phyloP scores from a whole-genome alignment of 1,284 basidiomycete genomes.

The Kalmanozyma brasiliensis region DNA sequence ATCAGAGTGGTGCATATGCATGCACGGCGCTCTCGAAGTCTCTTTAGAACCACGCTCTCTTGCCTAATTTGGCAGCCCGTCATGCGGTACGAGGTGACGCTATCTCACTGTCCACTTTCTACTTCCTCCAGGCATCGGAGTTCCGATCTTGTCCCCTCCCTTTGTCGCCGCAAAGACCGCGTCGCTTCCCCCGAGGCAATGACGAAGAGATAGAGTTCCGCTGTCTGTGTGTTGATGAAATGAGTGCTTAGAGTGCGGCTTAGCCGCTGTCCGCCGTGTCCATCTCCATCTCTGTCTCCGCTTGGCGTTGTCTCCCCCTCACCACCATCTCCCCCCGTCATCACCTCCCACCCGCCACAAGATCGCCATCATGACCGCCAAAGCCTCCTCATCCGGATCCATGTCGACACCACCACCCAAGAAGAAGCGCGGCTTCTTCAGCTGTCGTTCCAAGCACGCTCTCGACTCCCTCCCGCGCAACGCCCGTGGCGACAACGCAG shows the following conservation, averaged over 20 bases:
- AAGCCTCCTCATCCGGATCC: slow-evolving; percentile 17
- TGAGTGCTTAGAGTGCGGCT: too few relatives aligned
- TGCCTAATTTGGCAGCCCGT: slow-evolving; percentile 25
- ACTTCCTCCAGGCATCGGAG: slow-evolving; percentile 8
- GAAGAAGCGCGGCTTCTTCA: slow-evolving; percentile 45
- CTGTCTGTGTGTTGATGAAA: too few relatives aligned
- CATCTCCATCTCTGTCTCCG: too few relatives aligned
- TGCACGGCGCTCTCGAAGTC: slow-evolving; percentile 14
- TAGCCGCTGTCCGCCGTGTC: too few relatives aligned
- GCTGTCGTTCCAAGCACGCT: slow-evolving; percentile 45
- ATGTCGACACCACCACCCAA: slow-evolving; percentile 30
- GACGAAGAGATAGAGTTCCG: too few relatives aligned
- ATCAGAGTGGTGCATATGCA: slow-evolving; percentile 30
- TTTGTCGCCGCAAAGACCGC: background rate
- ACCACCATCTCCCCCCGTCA: background rate
- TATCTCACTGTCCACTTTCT: slow-evolving; percentile 1
- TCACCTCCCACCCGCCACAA: too few relatives aligned
- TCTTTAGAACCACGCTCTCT: slow-evolving; percentile 2
- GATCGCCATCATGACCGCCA: slow-evolving; percentile 15
- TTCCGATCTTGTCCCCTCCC: background rate
- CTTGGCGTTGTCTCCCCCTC: background rate
- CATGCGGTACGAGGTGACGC: slow-evolving; percentile 7
- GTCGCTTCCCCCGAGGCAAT: background rate
- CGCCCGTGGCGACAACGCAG: slow-evolving; percentile 38
- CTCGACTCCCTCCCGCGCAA: slow-evolving; percentile 49